Base-by-base conservation (phyloP, 805 yeast genomes). In the Yamadazyma paraphyllophila region DNA sequence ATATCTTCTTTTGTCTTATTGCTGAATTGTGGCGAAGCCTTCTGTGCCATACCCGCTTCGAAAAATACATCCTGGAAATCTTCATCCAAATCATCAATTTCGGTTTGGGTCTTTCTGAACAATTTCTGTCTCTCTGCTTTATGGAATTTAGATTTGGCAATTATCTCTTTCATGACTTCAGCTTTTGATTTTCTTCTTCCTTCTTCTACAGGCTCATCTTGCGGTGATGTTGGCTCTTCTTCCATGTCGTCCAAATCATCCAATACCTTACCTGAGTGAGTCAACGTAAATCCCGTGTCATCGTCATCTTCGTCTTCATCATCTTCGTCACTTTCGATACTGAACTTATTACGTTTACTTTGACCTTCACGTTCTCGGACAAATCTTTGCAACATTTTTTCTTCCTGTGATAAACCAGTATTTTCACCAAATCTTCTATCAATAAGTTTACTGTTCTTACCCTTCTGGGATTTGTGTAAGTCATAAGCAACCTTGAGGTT, bases 371-470 rank as follows among this genome's bases (percentile, higher is more conserved):
- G 77, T 69, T 92, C 98, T 46, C 84, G 81, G 3, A 97, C 88
- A 71, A 89, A 94, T 70, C 99, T 82, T 60, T 86, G 96, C 67
- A 94, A 78, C 96, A 90, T 90, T 64, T 86, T 88, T 55, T 94
- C 97, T 65, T 94, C 98, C 10, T 82, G 82, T n/a, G 85, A 78
- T 72, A 94, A 59, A 39, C 72, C 64, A 63, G 88, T 84, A 52
- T 79, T 78, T 60, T 94, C 99, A 62, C 99, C 99, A 64, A 94
- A 92, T 67, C 97, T 81, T 54, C 90, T 77, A 71, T 94, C 99
- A 2, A 81, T 63, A 11, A 94, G 59, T 1, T 88, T 88, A 43
- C 97, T 97, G 32, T 75, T 81, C 61, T 78, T 86, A 54, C 88
- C 86, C 57, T 82, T 81, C 41, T 73, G 66, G n/a, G 74, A 63